phyloP scores from a whole-genome alignment of 352 stramenopile species.

The Pythium brachiatum region DNA sequence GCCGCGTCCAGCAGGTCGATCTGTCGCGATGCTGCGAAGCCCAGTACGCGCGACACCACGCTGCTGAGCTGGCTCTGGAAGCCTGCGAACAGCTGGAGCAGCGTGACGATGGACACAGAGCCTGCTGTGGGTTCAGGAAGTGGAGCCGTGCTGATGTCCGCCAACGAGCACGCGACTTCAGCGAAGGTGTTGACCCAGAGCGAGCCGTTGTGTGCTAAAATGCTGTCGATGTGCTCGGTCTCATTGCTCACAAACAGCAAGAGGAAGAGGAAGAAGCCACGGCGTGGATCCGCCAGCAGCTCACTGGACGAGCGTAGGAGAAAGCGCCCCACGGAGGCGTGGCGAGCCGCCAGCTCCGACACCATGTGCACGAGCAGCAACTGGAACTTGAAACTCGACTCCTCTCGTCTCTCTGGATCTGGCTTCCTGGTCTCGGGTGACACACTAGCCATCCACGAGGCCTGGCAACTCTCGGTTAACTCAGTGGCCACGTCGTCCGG shows the following conservation, averaged over 20 bases:
- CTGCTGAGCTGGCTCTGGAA: slow-evolving; percentile 14
- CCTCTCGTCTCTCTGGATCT: background rate
- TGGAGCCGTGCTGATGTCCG: background rate
- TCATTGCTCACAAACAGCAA: slow-evolving; percentile 12
- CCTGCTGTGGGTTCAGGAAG: no score
- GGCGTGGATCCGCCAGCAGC: background rate
- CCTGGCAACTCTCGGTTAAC: slow-evolving; percentile 11
- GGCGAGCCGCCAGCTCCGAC: slow-evolving; percentile 4
- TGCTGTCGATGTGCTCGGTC: slow-evolving; percentile 16
- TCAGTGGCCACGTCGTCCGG: slow-evolving; percentile 13
- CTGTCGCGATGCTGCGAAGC: slow-evolving; percentile 18
- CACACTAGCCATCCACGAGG: background rate
- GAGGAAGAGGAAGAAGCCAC: slow-evolving; percentile 25
- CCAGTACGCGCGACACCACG: slow-evolving; percentile 20
- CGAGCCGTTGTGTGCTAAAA: slow-evolving; percentile 24
- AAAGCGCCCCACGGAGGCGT: slow-evolving; percentile 10
- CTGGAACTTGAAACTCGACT: slow-evolving; percentile 22
- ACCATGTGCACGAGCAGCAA: slow-evolving; percentile 28
- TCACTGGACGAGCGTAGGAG: slow-evolving; percentile 11
- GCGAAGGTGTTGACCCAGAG: slow-evolving; percentile 39
- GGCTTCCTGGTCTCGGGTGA: background rate
- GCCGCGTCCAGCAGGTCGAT: slow-evolving; percentile 29
- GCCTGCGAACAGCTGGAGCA: background rate
- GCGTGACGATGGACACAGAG: background rate
- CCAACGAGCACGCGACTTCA: slow-evolving; percentile 11